Base-by-base conservation (phyloP, 257 asterid species). In the Striga asiatica region DNA sequence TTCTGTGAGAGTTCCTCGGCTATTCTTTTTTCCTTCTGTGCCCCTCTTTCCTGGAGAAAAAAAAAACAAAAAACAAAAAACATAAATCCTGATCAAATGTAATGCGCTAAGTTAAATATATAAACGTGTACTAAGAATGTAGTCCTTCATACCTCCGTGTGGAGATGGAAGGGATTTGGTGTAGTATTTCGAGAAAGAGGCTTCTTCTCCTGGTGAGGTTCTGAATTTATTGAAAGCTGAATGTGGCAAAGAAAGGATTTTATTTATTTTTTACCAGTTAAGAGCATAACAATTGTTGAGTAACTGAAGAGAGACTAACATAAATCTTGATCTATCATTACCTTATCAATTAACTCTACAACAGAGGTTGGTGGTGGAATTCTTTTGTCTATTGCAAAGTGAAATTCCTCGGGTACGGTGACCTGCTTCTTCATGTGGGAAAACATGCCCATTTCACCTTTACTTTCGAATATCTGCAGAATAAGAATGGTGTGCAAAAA, bases 151-250 rank as follows among this genome's bases (percentile, higher is more conserved):
- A 86, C 98, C 77, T 88, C 95, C 11, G 97, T 92, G 50, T 77
- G 79, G 58, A 92, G 95, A 72, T 82, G 93, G 82, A 92, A 92
- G 16, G 99, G 97, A 64, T 82, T 75, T 27, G 88, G 84, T 8
- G 62, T 65, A 2, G 97, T 92, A 60, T 67, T 76, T 69, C 81
- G 78, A 0, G 81, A 84, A 64, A 75, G 68, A 59, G 66, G 81
- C 70, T 82, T 88, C n/a, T n/a, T n/a, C 67, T 79, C 81, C 23
- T 71, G 75, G 25, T 73, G 84, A 55, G 79, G 54, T 72, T 84
- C 94, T 41, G 99, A 84, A 61, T 56, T 61, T 70, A 92, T 57
- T 6, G 97, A 92, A 24, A 92, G 89, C 97, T 91, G 80, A 58
- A 64, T 48, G 35, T n/a, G 65, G 13, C 20, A 41, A 49, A 22